Conservation (phyloP, 495 filamentous ascomycete species). For the Lentithecium fluviatile region DNA sequence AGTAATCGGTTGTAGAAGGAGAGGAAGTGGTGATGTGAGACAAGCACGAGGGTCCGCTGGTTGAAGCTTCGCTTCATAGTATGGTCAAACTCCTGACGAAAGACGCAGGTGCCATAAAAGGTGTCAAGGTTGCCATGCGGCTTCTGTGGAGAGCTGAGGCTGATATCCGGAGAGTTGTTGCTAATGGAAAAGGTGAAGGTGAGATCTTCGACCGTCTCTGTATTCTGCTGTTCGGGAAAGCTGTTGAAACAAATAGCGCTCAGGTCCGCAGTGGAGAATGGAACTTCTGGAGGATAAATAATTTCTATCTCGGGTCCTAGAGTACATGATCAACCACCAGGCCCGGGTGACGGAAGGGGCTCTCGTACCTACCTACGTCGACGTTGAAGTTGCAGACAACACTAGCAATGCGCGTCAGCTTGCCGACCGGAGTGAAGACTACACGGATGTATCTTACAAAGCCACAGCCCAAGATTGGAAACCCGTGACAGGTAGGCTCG, state of each 20-base stretch:
- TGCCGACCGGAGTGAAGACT: constrained; percentile 1
- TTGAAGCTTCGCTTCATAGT: constrained; percentile 41
- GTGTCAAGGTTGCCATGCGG: constrained; percentile 35
- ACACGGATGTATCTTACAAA: constrained; percentile 29
- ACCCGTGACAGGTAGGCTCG: background rate
- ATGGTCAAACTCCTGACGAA: constrained; percentile 40
- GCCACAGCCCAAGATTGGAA: constrained; percentile 38
- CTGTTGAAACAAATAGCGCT: constrained; percentile 43
- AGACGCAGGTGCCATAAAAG: constrained; percentile 37
- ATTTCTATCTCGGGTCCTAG: constrained; percentile 41
- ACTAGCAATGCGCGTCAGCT: too few relatives aligned
- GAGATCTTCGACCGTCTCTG: constrained; percentile 37
- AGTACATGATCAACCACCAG: background rate
- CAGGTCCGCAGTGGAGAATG: constrained; percentile 37
- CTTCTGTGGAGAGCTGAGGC: constrained; percentile 30
- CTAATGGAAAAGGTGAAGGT: constrained; percentile 40
- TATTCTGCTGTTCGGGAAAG: constrained; percentile 42
- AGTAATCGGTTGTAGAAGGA: constrained; percentile 38
- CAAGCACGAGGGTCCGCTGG: constrained; percentile 36
- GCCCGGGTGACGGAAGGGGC: background rate
- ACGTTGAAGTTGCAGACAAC: constrained; percentile 43
- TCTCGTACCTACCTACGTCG: constrained; percentile 33
- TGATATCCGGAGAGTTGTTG: constrained; percentile 40
- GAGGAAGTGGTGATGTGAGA: constrained; percentile 40
- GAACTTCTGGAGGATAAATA: constrained; percentile 39